Base-by-base conservation (phyloP, 306 rosid genomes). In the Crotalaria pallida region DNA sequence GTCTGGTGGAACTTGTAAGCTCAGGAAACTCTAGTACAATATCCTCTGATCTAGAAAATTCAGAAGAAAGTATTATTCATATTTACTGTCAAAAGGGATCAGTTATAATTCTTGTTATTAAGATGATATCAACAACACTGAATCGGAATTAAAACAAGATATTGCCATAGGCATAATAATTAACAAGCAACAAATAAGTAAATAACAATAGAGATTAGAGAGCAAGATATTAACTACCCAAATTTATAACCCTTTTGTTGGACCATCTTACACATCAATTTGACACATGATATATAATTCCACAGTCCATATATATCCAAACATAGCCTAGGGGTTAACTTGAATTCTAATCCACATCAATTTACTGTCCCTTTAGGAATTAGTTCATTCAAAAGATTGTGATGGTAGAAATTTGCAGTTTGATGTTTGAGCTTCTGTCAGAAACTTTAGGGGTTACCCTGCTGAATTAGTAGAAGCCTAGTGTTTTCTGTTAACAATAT, bases 1-100 rank as follows among this genome's bases (percentile, higher is more conserved):
- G 96, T 77, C 97, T 95, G 29, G 97, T 88, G 58, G 96, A 95
- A 73, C 97, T 87, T 27, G 97, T 84, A 21, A 91, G 70, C 84
- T 95, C 99, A 3, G 97, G 99, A 80, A 95, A 91, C 91, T 91
- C 99, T 67, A 83, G 62, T 52, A 75, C 67, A 13, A 83, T 15
- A 10, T 49, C 55, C 69, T 83, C 86, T 53, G 84, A 79, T 75
- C 86, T 82, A 57, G 53, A 82, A 59, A 59, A 36, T 71, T 65
- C 61, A 59, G 50, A 65, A 34, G 38, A 67, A 48, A 17, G 7
- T 17, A 6, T 4, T 15, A 43, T 52, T 72, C 55, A 55, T 27
- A 36, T 11, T 11, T 27, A 52, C 10, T 12, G 17, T 19, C 45
- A 52, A 3, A 41, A 27, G 26, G 15, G 43, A 41, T 70, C 62